phyloP scores from a whole-genome alignment of 257 asterid genomes.

The Voacanga thouarsii region DNA sequence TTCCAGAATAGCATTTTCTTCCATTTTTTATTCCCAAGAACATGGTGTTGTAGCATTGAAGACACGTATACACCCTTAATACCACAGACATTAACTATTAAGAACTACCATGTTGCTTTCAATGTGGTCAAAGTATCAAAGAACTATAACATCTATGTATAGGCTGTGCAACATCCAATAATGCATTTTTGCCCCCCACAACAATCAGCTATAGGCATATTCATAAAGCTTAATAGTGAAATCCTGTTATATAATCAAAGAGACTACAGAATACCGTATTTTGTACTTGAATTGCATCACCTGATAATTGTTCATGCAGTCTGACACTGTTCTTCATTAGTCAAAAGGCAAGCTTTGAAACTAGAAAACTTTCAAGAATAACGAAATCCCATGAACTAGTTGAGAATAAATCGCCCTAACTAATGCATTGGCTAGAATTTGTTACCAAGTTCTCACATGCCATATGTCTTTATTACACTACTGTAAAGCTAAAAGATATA shows the following conservation, averaged over 20 bases:
- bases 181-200: background rate
- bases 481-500: background rate
- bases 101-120: background rate
- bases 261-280: background rate
- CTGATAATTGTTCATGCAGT: background rate
- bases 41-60: background rate
- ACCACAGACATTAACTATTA: background rate
- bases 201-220: background rate
- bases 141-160: background rate
- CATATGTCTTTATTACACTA: background rate
- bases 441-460: background rate
- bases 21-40: background rate
- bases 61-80: background rate
- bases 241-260: background rate
- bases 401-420: background rate
- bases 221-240: background rate
- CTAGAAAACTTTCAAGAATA: background rate
- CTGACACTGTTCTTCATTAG: background rate
- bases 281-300: background rate
- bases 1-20: background rate
- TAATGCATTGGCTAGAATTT: slow-evolving; percentile 2
- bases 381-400: background rate
- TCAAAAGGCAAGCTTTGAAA: background rate
- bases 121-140: background rate
- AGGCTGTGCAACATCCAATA: background rate